Evolutionary conservation across 305 asterid genomes (phyloP).

Genomic region (Fraxinus albicans): DNA sequence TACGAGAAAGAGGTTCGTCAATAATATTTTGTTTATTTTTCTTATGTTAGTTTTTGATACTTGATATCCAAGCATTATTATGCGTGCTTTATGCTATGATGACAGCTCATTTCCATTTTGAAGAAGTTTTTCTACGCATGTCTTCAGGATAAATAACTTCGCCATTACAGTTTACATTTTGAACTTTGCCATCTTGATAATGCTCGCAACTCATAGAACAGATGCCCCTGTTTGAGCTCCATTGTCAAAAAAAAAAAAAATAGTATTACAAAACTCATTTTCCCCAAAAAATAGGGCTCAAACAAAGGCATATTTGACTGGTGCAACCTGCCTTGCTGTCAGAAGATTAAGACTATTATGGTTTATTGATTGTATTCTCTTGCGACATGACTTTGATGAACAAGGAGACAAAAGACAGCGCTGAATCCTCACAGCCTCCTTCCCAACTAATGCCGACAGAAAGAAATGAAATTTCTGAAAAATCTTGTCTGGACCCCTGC

Average conservation of each 20-base stretch:
- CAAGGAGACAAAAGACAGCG: not conserved
- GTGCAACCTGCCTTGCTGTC: not conserved
- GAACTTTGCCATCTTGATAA: not conserved
- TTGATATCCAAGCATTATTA: not conserved
- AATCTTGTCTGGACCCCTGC: not conserved
- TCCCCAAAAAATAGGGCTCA: not conserved
- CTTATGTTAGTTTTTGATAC: not conserved
- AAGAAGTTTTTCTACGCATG: not conserved
- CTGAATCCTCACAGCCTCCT: not conserved
- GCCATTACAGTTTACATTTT: not conserved
- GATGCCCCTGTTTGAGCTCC: not conserved
- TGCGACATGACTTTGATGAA: not conserved
- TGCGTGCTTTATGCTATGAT: not conserved
- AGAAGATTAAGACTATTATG: not conserved
- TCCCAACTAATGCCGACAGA: not conserved
- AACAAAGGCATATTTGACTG: not conserved
- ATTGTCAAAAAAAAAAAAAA: not conserved
- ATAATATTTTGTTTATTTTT: conserved; percentile 11
- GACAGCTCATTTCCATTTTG: not conserved
- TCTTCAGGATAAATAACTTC: not conserved
- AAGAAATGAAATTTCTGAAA: not conserved
- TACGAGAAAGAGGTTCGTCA: conserved; percentile 74
- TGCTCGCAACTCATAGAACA: not conserved
- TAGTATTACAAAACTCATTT: not conserved
- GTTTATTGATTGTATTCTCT: not conserved